These are phyloP conservation scores for Nyssa sinensis DNA, from an alignment of 148 eudicot genomes.

Conservation along the genomic window DNA sequence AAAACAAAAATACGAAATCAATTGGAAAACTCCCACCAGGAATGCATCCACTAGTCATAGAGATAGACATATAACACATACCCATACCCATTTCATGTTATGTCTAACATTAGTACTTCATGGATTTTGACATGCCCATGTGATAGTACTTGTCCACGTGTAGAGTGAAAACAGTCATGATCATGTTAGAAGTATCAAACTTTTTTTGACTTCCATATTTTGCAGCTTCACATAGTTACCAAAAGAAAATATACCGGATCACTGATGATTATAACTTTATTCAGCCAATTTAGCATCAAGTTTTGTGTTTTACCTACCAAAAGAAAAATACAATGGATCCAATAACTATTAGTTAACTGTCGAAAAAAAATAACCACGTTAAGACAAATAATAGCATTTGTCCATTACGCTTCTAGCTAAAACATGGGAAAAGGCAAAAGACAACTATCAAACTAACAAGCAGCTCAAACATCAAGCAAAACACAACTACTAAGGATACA, in stretches of 20 bases:
- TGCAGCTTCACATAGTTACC: not conserved
- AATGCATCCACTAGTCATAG: no score
- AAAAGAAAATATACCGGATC: not conserved
- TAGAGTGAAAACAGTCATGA: no score
- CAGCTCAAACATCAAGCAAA: slow-evolving; percentile 3
- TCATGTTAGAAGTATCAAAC: no score
- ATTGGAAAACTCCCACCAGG: no score
- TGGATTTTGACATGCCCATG: no score
- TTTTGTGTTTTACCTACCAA: not conserved
- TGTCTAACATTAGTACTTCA: no score
- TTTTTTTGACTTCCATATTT: no score
- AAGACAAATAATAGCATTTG: not conserved
- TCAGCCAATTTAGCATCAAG: not conserved
- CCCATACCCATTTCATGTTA: no score
- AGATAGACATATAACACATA: no score
- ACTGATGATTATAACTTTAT: not conserved
- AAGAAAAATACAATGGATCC: not conserved
- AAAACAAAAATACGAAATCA: no score
- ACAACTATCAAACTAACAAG: slow-evolving; percentile 5
- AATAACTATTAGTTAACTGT: no score
- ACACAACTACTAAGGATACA: slow-evolving; percentile 67
- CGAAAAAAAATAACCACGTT: not conserved
- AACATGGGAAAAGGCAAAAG: not conserved
- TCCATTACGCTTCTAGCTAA: not conserved
- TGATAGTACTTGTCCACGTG: no score